These are phyloP conservation scores for Colletotrichum sp. DNA, from an alignment of 2,329 filamentous ascomycete genomes.

Conservation along the genomic window DNA sequence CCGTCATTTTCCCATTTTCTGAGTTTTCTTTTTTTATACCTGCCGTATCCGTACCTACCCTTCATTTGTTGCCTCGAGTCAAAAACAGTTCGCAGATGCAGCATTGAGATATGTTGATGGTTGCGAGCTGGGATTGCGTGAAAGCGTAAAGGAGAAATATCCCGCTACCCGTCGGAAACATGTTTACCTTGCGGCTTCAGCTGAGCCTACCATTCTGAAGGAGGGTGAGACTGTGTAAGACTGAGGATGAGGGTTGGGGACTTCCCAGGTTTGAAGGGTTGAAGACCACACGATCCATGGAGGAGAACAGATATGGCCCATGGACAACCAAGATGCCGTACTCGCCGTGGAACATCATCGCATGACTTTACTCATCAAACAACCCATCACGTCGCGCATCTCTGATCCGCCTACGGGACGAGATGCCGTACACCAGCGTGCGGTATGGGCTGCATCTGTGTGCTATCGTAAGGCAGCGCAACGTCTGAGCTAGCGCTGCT, in stretches of 20 bases:
- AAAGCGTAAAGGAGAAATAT: neutral
- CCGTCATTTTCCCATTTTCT: neutral
- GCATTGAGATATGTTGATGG: neutral
- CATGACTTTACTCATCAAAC: slow-evolving; percentile 12
- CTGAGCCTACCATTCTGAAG: neutral
- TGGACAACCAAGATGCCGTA: neutral
- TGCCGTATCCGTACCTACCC: neutral
- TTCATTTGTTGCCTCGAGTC: neutral
- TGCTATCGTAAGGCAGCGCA: neutral
- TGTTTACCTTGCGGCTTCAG: neutral
- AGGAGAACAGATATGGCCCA: neutral
- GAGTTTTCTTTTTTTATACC: neutral
- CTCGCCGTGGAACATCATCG: neutral
- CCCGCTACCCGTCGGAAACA: neutral
- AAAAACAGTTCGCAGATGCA: neutral
- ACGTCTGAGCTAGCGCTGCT: neutral
- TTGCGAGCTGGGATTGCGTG: neutral
- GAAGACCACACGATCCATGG: neutral
- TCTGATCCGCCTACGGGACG: neutral
- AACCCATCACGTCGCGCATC: slow-evolving; percentile 6
- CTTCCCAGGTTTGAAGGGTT: neutral
- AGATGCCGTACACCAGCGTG: neutral
- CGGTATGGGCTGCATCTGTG: neutral
- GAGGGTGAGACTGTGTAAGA: neutral
- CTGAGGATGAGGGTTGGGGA: neutral